Evolutionary conservation across 2,329 filamentous ascomycete species (phyloP).

Genomic region (Alternaria sp.): DNA sequence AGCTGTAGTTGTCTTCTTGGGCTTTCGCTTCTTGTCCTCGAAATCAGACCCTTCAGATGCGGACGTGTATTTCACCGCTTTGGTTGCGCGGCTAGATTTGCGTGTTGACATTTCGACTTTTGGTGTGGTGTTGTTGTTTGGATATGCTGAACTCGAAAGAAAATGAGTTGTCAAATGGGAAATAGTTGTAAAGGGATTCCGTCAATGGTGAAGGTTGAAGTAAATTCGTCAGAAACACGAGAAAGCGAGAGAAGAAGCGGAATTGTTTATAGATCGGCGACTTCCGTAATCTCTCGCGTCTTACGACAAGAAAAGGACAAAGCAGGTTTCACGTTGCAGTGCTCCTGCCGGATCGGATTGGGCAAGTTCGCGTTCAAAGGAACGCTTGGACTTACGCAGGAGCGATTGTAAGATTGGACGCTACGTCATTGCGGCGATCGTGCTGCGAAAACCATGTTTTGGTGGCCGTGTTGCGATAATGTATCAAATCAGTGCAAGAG

Average conservation of each 20-base stretch:
- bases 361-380: constrained; percentile 2
- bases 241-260: background rate
- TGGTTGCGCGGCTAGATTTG: constrained; percentile 15
- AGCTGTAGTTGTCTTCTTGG: background rate
- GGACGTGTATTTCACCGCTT: constrained; percentile 23
- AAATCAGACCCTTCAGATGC: constrained; percentile 19
- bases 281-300: background rate
- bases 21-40: constrained; percentile 17
- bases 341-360: constrained; percentile 7
- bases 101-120: constrained; percentile 13
- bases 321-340: constrained; percentile 8
- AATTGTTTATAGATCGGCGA: background rate
- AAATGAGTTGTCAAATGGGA: no score
- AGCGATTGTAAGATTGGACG: background rate
- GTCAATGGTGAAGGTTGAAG: background rate
- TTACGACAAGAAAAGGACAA: constrained; percentile 8
- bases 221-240: background rate
- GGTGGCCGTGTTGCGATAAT: background rate
- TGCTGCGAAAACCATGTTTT: background rate
- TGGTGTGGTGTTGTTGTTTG: background rate
- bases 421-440: constrained; percentile 20
- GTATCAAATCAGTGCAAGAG: background rate
- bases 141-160: background rate
- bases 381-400: constrained; percentile 2
- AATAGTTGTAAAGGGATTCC: no score